Conservation (phyloP, 352 stramenopile species). For the Phytophthora uliginosa region DNA sequence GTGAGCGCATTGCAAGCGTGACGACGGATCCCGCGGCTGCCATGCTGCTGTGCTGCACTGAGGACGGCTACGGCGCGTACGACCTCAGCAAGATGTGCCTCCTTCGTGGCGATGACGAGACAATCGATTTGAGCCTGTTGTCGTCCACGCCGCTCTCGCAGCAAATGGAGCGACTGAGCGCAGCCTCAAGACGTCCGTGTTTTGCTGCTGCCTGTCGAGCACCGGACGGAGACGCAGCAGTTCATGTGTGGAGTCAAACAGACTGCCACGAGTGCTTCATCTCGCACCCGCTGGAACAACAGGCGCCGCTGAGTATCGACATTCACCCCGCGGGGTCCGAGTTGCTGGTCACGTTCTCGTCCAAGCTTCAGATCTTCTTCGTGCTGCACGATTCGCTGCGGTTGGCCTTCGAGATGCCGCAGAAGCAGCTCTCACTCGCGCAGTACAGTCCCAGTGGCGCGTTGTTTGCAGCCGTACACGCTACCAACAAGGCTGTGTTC, state of each 20-base stretch:
- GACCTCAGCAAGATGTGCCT: conserved; percentile 81
- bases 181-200: conserved; percentile 53
- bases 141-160: conserved; percentile 58
- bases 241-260: conserved; percentile 74
- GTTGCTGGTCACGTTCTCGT: conserved; percentile 57
- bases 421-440: conserved; percentile 72
- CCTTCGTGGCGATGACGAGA: conserved; percentile 71
- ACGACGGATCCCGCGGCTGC: conserved; percentile 58
- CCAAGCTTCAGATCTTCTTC: conserved; percentile 71
- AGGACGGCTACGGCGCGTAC: conserved; percentile 68
- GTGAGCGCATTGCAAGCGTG: conserved; percentile 55
- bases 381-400: conserved; percentile 71
- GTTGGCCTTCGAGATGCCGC: conserved; percentile 67
- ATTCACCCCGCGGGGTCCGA: conserved; percentile 69
- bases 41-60: conserved; percentile 71
- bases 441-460: conserved; percentile 72
- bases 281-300: conserved; percentile 54
- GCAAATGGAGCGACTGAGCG: conserved; percentile 50
- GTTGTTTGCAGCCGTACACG: conserved; percentile 55
- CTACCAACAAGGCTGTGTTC: conserved; percentile 51
- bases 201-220: conserved; percentile 60
- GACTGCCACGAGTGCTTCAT: conserved; percentile 73
- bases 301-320: conserved; percentile 58
- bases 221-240: conserved; percentile 44
- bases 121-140: conserved; percentile 51